Conservation (phyloP, 352 stramenopile genomes). For the Vaucheria bursata region DNA sequence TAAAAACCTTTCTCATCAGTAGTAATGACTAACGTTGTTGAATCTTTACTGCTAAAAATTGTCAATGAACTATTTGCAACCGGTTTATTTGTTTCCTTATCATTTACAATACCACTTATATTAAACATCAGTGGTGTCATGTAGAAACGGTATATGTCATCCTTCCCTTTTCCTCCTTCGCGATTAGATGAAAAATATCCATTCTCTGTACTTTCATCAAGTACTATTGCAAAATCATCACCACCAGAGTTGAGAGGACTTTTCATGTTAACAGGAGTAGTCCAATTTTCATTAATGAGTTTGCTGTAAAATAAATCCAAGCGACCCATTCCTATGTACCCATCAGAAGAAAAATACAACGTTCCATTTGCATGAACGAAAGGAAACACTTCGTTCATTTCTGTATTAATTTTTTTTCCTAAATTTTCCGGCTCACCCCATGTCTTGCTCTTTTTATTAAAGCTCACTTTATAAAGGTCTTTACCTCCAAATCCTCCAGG, state of each 20-base stretch:
- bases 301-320: conserved; percentile 9
- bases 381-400: conserved; percentile 8
- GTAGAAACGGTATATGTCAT: conserved; percentile 8
- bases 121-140: conserved; percentile 8
- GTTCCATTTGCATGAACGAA: conserved; percentile 7
- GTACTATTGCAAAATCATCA: conserved; percentile 8
- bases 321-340: conserved; percentile 4
- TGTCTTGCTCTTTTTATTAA: conserved; percentile 9
- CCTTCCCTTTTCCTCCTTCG: conserved; percentile 4
- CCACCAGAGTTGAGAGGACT: conserved; percentile 4
- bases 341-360: conserved; percentile 8
- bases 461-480: conserved; percentile 8
- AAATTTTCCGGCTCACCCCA: conserved; percentile 5
- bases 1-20: conserved; percentile 8
- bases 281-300: conserved; percentile 9
- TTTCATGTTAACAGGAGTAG: conserved; percentile 8
- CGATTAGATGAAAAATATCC: conserved; percentile 8
- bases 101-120: conserved; percentile 9
- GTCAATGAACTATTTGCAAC: conserved; percentile 8
- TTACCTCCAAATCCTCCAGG: conserved; percentile 5
- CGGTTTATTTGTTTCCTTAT: conserved; percentile 8
- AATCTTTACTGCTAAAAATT: conserved; percentile 9
- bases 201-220: conserved; percentile 8
- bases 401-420: conserved; percentile 9
- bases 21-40: conserved; percentile 8